phyloP scores from a whole-genome alignment of 371 early-diverging fungal genomes.

The Mortierella polycephala region DNA sequence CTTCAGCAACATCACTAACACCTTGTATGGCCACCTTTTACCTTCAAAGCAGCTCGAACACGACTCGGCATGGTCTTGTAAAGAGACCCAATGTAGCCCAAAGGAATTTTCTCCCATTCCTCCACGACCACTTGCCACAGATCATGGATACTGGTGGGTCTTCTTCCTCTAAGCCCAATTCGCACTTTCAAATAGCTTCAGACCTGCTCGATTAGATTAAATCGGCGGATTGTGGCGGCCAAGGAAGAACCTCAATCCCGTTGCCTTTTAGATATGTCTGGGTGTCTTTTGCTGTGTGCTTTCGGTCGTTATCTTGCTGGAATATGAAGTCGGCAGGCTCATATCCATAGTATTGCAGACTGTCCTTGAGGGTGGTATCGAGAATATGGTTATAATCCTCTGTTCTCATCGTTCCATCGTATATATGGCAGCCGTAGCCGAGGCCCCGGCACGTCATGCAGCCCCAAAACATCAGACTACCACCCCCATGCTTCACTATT shows the following conservation, averaged over 20 bases:
- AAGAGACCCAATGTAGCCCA: background rate
- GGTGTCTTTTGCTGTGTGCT: slow-evolving; percentile 6
- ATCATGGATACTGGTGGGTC: slow-evolving; percentile 9
- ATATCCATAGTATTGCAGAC: slow-evolving; percentile 3
- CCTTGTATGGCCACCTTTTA: slow-evolving; percentile 7
- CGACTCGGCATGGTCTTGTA: slow-evolving; percentile 2
- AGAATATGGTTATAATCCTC: slow-evolving; percentile 9
- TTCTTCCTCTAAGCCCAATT: background rate
- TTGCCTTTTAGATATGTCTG: background rate
- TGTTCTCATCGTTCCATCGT: slow-evolving; percentile 15
- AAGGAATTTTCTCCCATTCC: slow-evolving; percentile 6
- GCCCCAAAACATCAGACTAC: slow-evolving; percentile 37
- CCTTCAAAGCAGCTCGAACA: slow-evolving; percentile 2
- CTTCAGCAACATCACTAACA: background rate
- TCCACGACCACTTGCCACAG: slow-evolving; percentile 11
- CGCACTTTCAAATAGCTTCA: slow-evolving; percentile 13
- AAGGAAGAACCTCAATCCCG: slow-evolving; percentile 3
- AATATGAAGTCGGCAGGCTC: slow-evolving; percentile 2
- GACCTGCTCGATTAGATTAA: slow-evolving; percentile 9
- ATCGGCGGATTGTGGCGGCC: slow-evolving; percentile 8
- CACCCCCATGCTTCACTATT: slow-evolving; percentile 37
- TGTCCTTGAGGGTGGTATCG: slow-evolving; percentile 5
- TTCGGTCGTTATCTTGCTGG: slow-evolving; percentile 15
- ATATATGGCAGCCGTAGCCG: slow-evolving; percentile 13
- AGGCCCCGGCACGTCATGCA: slow-evolving; percentile 21